Evolutionary conservation across 2,329 filamentous ascomycete genomes (phyloP).

Genomic region (Diaporthe sp.): DNA sequence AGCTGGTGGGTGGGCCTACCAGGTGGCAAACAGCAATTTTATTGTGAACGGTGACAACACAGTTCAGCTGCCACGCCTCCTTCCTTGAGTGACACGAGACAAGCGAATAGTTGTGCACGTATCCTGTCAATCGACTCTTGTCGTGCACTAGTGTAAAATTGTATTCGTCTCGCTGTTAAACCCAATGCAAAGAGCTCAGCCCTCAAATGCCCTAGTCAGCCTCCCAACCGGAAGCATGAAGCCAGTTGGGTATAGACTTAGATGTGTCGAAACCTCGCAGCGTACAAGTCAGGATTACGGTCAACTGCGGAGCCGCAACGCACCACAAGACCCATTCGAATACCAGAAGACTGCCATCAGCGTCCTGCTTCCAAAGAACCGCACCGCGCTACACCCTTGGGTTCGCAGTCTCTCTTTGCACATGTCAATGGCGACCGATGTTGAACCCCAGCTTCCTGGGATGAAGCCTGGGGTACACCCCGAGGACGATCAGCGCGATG

Average conservation of each 20-base stretch:
- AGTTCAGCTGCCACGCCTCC: neutral
- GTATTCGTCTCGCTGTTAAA: neutral
- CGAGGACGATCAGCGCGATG: slow-evolving; percentile 75
- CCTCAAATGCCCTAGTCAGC: neutral
- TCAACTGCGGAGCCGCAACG: neutral
- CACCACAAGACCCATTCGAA: neutral
- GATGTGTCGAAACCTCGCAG: neutral
- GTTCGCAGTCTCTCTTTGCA: neutral
- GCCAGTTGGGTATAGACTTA: neutral
- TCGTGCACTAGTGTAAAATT: neutral
- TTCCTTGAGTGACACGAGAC: neutral
- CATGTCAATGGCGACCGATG: slow-evolving; percentile 6
- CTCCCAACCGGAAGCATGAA: neutral
- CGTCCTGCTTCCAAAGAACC: neutral
- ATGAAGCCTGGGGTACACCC: slow-evolving; percentile 84
- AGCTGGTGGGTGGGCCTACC: neutral
- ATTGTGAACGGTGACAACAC: neutral
- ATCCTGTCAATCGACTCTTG: neutral
- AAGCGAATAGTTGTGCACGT: neutral
- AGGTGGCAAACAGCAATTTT: neutral
- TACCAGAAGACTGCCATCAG: neutral
- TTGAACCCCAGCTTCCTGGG: slow-evolving; percentile 80
- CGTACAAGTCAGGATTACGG: neutral
- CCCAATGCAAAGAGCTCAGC: neutral
- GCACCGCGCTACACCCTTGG: neutral